phyloP scores from a whole-genome alignment of 441 rosid species.

The Oxalis stricta region DNA sequence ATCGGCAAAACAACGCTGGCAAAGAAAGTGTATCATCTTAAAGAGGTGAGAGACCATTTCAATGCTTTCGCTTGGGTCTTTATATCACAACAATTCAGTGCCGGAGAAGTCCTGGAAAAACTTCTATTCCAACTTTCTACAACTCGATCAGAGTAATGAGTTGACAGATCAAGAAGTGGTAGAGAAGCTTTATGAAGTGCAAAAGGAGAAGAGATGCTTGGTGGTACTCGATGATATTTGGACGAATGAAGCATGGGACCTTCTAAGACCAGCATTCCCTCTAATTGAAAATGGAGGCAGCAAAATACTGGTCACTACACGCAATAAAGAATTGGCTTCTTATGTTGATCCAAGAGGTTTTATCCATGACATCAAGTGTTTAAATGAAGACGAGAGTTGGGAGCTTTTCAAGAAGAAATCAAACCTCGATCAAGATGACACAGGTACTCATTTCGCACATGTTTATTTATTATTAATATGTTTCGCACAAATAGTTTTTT shows the following conservation, averaged over 20 bases:
- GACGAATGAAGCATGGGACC: slow-evolving; percentile 13
- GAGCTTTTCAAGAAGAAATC: slow-evolving; percentile 15
- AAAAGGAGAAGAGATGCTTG: slow-evolving; percentile 14
- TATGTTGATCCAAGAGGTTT: slow-evolving; percentile 14
- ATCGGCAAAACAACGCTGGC: slow-evolving; percentile 23
- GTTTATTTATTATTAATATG: too few species aligned
- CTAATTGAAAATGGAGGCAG: slow-evolving; percentile 4
- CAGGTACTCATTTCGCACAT: too few species aligned
- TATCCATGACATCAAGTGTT: slow-evolving; percentile 9
- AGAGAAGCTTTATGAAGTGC: slow-evolving; percentile 3
- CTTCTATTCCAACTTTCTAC: slow-evolving; percentile 9
- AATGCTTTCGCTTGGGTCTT: slow-evolving; percentile 19
- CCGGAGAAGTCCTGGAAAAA: slow-evolving; percentile 9
- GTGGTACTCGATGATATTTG: slow-evolving; percentile 25
- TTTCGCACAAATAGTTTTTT: too few species aligned
- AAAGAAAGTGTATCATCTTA: slow-evolving; percentile 16
- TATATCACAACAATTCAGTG: slow-evolving; percentile 18
- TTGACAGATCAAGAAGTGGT: slow-evolving; percentile 14
- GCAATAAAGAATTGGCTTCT: slow-evolving; percentile 12
- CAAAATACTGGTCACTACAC: slow-evolving; percentile 20
- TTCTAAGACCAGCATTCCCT: slow-evolving; percentile 15
- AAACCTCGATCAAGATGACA: too few species aligned
- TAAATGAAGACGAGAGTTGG: slow-evolving; percentile 19
- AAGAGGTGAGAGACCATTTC: slow-evolving; percentile 10
- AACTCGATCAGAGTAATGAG: slow-evolving; percentile 2